phyloP scores from a whole-genome alignment of 1,284 basidiomycete species.

The Rhodofomes roseus region DNA sequence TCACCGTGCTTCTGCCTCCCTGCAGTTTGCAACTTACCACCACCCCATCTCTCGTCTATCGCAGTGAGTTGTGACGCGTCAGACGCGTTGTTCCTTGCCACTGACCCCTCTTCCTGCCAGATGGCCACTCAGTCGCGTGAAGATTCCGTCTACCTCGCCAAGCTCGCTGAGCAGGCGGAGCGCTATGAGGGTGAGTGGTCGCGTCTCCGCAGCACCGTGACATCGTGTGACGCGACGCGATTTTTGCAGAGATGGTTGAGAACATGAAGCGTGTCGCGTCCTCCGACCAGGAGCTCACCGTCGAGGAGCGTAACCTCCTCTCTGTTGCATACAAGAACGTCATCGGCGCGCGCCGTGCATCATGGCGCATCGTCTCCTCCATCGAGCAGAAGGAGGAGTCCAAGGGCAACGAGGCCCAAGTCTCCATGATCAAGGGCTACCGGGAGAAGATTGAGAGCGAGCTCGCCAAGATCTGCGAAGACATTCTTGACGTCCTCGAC shows the following conservation, averaged over 20 bases:
- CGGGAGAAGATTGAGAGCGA: slow-evolving; percentile 98
- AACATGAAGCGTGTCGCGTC: slow-evolving; percentile 99
- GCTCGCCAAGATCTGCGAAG: slow-evolving; percentile 99
- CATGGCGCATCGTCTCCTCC: slow-evolving; percentile 98
- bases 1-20: slow-evolving; percentile 20
- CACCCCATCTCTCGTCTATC: slow-evolving; percentile 15
- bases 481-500: slow-evolving; percentile 98
- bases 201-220: slow-evolving; percentile 4
- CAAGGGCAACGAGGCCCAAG: slow-evolving; percentile 98
- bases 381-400: slow-evolving; percentile 99
- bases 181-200: slow-evolving; percentile 87
- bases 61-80: slow-evolving; percentile 34
- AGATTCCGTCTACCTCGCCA: slow-evolving; percentile 98
- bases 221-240: slow-evolving; percentile 17
- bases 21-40: slow-evolving; percentile 8
- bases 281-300: slow-evolving; percentile 96
- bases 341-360: slow-evolving; percentile 97
- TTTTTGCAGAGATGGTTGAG: slow-evolving; percentile 86
- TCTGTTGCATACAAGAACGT: slow-evolving; percentile 99
- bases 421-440: slow-evolving; percentile 98
- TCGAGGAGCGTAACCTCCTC: slow-evolving; percentile 98
- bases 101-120: slow-evolving; percentile 11
- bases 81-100: slow-evolving; percentile 25
- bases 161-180: slow-evolving; percentile 99
- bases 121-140: slow-evolving; percentile 75